A percentile compares a stretch with the other conserved stretches of the same genome.
Evolutionary conservation across 73 alveolate genomes (phyloP).

Genomic region (Strombidium stylifer): DNA sequence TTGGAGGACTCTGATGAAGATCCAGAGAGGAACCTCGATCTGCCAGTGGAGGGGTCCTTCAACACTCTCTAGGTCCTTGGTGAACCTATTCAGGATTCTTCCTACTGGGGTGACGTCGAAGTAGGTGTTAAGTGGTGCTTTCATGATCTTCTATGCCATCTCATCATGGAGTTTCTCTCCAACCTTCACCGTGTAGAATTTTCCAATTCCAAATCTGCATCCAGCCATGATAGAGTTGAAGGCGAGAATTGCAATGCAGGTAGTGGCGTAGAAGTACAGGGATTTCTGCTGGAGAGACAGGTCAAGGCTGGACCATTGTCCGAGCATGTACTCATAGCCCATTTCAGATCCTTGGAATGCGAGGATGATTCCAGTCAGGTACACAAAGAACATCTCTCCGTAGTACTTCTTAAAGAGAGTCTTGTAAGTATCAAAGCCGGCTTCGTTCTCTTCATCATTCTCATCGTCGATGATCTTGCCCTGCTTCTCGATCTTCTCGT

Average conservation of each 20-base stretch:
- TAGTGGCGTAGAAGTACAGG: slow-evolving; percentile 12
- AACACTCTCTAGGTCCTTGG: slow-evolving; percentile 64
- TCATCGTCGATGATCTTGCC: slow-evolving; percentile 55
- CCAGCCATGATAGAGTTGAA: not conserved
- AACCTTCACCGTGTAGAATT: slow-evolving; percentile 12
- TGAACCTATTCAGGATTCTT: slow-evolving; percentile 86
- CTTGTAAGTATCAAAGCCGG: not conserved
- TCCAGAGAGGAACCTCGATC: slow-evolving; percentile 1
- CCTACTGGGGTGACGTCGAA: slow-evolving; percentile 97
- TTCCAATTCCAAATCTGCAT: not conserved
- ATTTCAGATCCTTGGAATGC: slow-evolving; percentile 19
- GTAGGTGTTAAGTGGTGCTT: slow-evolving; percentile 92
- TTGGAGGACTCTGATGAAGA: not conserved
- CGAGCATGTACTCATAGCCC: slow-evolving; percentile 17
- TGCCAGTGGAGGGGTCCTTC: slow-evolving; percentile 13
- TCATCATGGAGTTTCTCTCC: slow-evolving; percentile 36
- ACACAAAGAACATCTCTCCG: not conserved
- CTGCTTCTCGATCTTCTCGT: not conserved
- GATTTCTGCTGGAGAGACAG: too few relatives aligned
- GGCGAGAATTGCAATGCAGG: slow-evolving; percentile 14
- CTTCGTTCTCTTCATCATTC: slow-evolving; percentile 40
- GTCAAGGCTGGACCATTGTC: slow-evolving; percentile 17
- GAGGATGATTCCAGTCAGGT: not conserved
- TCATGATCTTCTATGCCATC: slow-evolving; percentile 47
- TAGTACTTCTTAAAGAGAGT: not conserved